These are phyloP conservation scores for Didymella exigua DNA, from an alignment of 2,329 filamentous ascomycete genomes.

Conservation along the genomic window DNA sequence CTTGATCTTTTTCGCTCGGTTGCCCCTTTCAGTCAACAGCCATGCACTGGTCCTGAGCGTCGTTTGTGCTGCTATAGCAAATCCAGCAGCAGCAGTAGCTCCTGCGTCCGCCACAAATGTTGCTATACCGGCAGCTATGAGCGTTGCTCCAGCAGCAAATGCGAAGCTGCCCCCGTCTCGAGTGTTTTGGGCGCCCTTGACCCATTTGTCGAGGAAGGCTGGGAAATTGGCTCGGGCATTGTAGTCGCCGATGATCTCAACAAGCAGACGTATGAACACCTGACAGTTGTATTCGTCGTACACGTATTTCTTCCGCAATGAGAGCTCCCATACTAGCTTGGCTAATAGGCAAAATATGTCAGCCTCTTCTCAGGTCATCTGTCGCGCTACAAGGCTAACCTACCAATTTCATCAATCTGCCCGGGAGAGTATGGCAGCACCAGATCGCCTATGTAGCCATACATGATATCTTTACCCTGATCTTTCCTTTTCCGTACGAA, in stretches of 20 bases:
- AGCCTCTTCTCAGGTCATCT: too few relatives aligned
- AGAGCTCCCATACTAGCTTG: neutral
- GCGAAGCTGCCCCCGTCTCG: neutral
- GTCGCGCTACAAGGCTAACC: too few relatives aligned
- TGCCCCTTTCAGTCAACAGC: neutral
- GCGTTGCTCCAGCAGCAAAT: neutral
- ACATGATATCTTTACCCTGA: neutral
- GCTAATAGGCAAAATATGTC: neutral
- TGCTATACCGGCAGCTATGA: neutral
- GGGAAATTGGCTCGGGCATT: neutral
- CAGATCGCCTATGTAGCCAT: neutral
- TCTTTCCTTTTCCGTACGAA: neutral
- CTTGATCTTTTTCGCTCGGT: neutral
- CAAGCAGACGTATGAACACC: neutral
- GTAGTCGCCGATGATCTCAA: neutral
- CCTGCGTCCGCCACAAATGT: neutral
- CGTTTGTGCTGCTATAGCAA: neutral
- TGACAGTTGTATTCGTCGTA: neutral
- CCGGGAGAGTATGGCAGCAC: neutral
- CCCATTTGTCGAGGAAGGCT: neutral
- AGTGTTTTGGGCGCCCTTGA: neutral
- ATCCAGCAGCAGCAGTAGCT: neutral
- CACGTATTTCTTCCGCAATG: neutral
- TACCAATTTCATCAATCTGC: neutral
- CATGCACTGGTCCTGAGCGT: neutral